Conservation (phyloP, 257 asterid genomes). For the Solanum pennellii region DNA sequence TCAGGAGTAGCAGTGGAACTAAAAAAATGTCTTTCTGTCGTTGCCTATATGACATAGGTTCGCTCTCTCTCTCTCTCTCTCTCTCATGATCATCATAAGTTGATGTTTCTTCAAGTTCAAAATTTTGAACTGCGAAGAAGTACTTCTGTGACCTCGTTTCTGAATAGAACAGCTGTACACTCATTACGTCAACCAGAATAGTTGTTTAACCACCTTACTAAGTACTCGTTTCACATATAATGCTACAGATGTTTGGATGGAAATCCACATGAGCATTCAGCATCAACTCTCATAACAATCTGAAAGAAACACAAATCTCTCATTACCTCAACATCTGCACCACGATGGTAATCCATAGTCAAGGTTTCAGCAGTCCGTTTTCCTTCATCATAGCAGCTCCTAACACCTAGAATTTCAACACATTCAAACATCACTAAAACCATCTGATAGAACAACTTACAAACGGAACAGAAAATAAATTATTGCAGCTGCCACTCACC, state of each 20-base stretch:
- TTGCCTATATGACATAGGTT: background rate
- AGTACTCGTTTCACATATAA: background rate
- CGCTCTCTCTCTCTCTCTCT: background rate
- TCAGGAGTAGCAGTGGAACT: background rate
- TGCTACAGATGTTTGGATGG: background rate
- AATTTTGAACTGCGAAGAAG: background rate
- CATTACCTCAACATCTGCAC: slow-evolving; percentile 80
- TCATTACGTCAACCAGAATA: background rate
- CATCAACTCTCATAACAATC: background rate
- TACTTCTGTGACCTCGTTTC: background rate
- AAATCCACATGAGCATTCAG: background rate
- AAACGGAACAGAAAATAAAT: background rate
- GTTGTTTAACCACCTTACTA: background rate
- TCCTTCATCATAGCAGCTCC: slow-evolving; percentile 98
- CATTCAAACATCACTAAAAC: background rate
- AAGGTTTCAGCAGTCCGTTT: slow-evolving; percentile 92
- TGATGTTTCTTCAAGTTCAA: background rate
- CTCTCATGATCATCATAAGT: background rate
- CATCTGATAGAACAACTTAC: background rate
- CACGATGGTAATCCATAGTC: slow-evolving; percentile 96
- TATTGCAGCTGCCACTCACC: slow-evolving; percentile 26
- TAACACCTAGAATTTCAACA: slow-evolving; percentile 39
- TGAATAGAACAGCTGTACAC: background rate
- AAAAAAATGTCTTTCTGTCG: background rate
- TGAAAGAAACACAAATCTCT: background rate